Conservation (phyloP, 345 rosid genomes). For the Populus ilicifolia region DNA sequence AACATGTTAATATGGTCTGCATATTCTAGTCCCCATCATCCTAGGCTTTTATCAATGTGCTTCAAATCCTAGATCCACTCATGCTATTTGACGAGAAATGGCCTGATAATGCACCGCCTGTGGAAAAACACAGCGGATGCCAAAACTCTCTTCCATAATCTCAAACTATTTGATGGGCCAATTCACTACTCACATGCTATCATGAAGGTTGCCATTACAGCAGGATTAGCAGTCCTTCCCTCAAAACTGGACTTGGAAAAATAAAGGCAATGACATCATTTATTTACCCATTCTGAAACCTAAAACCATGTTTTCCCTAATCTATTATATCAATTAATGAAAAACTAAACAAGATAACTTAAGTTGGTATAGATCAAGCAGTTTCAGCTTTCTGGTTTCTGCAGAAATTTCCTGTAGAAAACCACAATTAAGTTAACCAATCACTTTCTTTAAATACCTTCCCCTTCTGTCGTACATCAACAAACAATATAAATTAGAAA, state of each 20-base stretch:
- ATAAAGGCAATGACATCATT: neutral
- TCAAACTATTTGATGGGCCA: neutral
- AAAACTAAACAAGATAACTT: neutral
- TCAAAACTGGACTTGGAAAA: neutral
- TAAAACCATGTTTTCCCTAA: neutral
- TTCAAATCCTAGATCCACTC: neutral
- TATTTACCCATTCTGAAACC: neutral
- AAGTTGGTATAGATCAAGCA: neutral
- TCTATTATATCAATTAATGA: neutral
- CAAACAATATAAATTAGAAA: neutral
- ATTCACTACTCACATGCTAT: neutral
- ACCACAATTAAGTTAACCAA: neutral
- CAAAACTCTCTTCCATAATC: neutral
- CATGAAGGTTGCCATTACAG: neutral
- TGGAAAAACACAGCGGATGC: neutral
- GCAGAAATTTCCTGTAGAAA: neutral
- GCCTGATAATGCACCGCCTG: neutral
- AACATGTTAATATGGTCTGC: neutral
- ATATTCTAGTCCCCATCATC: neutral
- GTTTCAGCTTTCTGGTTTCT: neutral
- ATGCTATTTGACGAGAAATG: neutral
- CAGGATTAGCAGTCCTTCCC: neutral
- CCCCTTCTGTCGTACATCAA: neutral
- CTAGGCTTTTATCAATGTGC: neutral
- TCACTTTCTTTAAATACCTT: neutral